Evolutionary conservation across 805 yeast species (phyloP).

Genomic region (Nakazawaea anatomiae): DNA sequence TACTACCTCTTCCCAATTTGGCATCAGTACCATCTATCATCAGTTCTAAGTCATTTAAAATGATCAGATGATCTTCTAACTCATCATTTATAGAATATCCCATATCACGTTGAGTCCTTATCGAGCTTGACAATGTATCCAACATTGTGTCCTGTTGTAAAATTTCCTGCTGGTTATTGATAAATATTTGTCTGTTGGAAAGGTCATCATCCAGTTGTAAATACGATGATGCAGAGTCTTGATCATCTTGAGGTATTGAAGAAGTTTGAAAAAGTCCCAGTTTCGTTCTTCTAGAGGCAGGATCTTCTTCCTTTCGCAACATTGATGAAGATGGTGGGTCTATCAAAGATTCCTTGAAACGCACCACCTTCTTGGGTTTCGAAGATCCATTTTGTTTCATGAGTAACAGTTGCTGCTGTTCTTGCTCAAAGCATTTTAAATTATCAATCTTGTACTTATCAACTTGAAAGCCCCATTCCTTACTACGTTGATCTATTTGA

Average conservation of each 20-base stretch:
- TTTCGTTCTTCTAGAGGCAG: background rate
- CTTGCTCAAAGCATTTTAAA: constrained; percentile 1
- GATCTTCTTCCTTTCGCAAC: background rate
- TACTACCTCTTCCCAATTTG: constrained; percentile 34
- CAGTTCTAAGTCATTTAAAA: constrained; percentile 44
- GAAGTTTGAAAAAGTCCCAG: background rate
- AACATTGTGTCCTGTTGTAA: constrained; percentile 40
- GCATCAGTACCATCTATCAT: constrained; percentile 37
- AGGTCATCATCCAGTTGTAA: constrained; percentile 8
- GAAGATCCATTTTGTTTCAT: background rate
- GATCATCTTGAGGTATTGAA: background rate
- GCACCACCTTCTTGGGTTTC: constrained; percentile 14
- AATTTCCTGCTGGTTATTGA: constrained; percentile 39
- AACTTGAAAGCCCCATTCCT: background rate
- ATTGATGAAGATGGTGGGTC: constrained; percentile 13
- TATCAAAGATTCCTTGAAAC: constrained; percentile 17
- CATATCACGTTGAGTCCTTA: constrained; percentile 37
- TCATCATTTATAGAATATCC: constrained; percentile 43
- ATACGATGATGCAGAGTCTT: constrained; percentile 1
- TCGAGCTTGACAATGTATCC: constrained; percentile 33
- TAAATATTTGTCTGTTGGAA: constrained; percentile 25
- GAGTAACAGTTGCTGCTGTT: background rate
- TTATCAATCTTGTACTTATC: background rate
- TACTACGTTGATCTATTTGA: background rate
- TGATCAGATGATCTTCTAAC: constrained; percentile 39